phyloP scores from a whole-genome alignment of 2,329 filamentous ascomycete genomes.

The Pestalotiopsis sp. region DNA sequence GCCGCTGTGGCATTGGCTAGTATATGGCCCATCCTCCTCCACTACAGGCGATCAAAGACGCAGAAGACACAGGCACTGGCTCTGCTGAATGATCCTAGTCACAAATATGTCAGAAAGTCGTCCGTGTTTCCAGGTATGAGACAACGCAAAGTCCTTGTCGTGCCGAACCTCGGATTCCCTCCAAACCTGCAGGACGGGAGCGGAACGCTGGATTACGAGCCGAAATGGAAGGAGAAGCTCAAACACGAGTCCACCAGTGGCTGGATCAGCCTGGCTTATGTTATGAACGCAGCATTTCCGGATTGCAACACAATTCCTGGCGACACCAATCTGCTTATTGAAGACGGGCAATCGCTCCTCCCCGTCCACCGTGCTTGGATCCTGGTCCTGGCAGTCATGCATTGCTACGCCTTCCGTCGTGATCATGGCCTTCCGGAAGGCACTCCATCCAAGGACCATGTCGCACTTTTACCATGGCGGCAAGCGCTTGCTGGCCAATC shows the following conservation, averaged over 20 bases:
- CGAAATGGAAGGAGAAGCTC: not conserved
- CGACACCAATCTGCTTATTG: not conserved
- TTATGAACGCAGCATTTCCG: not conserved
- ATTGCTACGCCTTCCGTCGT: not conserved
- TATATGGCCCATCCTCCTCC: not conserved
- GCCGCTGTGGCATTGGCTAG: not conserved
- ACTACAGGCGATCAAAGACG: not conserved
- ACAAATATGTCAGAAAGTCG: not conserved
- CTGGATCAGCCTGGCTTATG: not conserved
- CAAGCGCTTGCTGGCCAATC: not conserved
- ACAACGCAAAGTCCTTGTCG: not conserved
- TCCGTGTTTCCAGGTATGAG: not conserved
- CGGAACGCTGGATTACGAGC: not conserved
- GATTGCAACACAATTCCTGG: not conserved
- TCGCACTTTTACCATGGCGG: not conserved
- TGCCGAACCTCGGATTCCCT: not conserved
- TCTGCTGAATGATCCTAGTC: not conserved
- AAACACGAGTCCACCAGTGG: not conserved
- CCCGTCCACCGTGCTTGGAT: not conserved
- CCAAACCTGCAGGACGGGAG: not conserved
- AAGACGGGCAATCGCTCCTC: not conserved
- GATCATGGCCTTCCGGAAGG: not conserved
- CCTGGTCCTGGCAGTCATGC: not conserved
- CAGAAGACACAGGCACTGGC: not conserved
- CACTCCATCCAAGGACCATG: not conserved